Base-by-base conservation (phyloP, 2,329 filamentous ascomycete genomes). In the Fusarium torulosum region DNA sequence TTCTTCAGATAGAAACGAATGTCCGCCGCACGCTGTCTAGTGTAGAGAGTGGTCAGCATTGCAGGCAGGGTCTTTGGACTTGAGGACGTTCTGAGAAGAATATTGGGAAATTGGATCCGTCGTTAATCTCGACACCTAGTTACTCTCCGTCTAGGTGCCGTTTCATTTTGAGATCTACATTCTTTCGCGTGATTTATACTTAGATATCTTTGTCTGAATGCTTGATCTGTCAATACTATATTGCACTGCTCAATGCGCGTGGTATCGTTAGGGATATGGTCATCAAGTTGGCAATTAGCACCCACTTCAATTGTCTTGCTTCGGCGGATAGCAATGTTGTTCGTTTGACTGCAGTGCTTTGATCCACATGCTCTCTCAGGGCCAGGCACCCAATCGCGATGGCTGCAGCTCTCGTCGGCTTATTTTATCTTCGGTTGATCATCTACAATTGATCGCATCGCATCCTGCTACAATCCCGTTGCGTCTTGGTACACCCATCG, bases 101-200 rank as follows among this genome's bases (percentile, higher is more conserved):
- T 57, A 67, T 63, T 69, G 66, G 64, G 65, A 75, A 74, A 74
- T 76, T 73, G 66, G 82, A 83, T 85, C 83, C 82, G 79, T 85
- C 83, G 83, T 86, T 86, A 85, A 86, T 86, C 84, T 82, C 84
- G 82, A 78, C 82, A 79, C 72, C 80, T 80, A 80, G 78, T 78
- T 75, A n/a, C 67, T 55, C 73, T 77, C 81, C 77, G 79, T 85
- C 83, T 82, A 80, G 77, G 78, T 81, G 79, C 78, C 80, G 84
- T 85, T 86, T 86, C 84, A 86, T 84, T 84, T 80, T 80, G 83
- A 83, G 83, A 86, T 85, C 83, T 84, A 86, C 84, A 86, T 83
- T 79, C 65, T 62, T 68, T 59, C 27, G 31, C n/a, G 20, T 57
- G n/a, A 61, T 20, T 31, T 19, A 21, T 21, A 11, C 17, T 35